Conservation (phyloP, 164 flowering plant genomes). For the Nelumbo lutea region DNA sequence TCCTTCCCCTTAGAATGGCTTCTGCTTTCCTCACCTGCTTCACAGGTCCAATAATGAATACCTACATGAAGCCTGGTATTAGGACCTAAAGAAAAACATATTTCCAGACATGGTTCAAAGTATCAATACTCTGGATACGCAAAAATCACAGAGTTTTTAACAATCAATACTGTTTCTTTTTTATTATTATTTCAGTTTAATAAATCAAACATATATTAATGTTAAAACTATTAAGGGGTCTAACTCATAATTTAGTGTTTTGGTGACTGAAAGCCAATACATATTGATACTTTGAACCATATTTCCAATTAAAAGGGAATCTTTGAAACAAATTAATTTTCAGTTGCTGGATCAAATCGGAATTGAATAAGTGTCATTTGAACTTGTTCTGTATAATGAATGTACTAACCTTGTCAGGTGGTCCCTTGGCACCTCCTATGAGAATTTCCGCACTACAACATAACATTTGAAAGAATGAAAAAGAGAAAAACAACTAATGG, state of each 20-base stretch:
- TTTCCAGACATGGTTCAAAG: not conserved
- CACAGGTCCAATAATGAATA: slow-evolving; percentile 81
- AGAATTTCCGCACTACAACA: slow-evolving; percentile 83
- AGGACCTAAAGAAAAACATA: not conserved
- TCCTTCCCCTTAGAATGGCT: slow-evolving; percentile 79
- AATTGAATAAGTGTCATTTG: not conserved
- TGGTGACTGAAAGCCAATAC: no score
- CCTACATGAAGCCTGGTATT: slow-evolving; percentile 31
- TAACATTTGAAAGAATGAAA: slow-evolving; percentile 8
- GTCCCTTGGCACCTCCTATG: slow-evolving; percentile 85
- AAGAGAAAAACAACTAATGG: not conserved
- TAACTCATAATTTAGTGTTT: no score
- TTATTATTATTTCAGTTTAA: no score
- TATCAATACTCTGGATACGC: not conserved
- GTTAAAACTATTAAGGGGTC: no score
- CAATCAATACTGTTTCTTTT: no score
- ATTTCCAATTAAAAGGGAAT: not conserved
- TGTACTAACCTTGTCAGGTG: slow-evolving; percentile 84
- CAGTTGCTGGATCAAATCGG: not conserved
- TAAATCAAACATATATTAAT: no score
- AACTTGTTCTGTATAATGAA: not conserved
- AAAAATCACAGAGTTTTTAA: not conserved
- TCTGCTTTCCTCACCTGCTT: slow-evolving; percentile 86
- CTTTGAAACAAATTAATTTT: not conserved
- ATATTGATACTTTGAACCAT: no score